Conservation (phyloP, 495 filamentous ascomycete species). For the Parathielavia appendiculata region DNA sequence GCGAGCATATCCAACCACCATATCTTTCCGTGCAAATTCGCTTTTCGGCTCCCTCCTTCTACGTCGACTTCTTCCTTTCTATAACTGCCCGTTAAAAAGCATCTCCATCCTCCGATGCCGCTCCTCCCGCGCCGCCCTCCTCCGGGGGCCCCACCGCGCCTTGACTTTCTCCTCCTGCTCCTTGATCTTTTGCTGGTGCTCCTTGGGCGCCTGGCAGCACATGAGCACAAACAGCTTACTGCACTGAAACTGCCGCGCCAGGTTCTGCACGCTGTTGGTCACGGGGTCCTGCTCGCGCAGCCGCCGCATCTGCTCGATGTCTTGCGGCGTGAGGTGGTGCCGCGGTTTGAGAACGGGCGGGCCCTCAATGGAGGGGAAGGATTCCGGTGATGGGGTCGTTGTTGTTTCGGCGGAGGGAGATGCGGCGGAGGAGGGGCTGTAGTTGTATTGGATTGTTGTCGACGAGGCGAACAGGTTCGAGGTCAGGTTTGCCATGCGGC, state of each 20-base stretch:
- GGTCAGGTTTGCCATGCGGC: constrained; percentile 50
- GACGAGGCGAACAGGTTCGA: constrained; percentile 29
- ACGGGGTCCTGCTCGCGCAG: constrained; percentile 63
- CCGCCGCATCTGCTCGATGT: constrained; percentile 74
- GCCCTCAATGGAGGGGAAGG: constrained; percentile 11
- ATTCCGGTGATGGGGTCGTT: neutral
- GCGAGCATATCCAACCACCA: neutral
- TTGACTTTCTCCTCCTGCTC: constrained; percentile 51
- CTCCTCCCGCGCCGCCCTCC: constrained; percentile 69
- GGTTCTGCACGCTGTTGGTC: constrained; percentile 62
- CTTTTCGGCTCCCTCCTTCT: too few species aligned
- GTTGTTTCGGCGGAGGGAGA: neutral
- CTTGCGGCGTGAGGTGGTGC: constrained; percentile 68
- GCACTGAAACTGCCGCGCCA: constrained; percentile 75
- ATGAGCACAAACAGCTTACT: constrained; percentile 66
- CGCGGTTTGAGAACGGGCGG: constrained; percentile 3
- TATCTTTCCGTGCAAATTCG: neutral
- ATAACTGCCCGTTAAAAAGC: constrained; percentile 49
- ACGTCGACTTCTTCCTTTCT: too few species aligned
- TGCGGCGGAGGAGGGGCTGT: neutral
- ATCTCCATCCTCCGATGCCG: constrained; percentile 59
- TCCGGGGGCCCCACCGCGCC: constrained; percentile 67
- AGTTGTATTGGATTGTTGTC: constrained; percentile 15
- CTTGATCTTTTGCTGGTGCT: constrained; percentile 38
- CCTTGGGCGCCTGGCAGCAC: constrained; percentile 38